Base-by-base conservation (phyloP, 2,329 filamentous ascomycete species). In the Coniochaeta sp. region DNA sequence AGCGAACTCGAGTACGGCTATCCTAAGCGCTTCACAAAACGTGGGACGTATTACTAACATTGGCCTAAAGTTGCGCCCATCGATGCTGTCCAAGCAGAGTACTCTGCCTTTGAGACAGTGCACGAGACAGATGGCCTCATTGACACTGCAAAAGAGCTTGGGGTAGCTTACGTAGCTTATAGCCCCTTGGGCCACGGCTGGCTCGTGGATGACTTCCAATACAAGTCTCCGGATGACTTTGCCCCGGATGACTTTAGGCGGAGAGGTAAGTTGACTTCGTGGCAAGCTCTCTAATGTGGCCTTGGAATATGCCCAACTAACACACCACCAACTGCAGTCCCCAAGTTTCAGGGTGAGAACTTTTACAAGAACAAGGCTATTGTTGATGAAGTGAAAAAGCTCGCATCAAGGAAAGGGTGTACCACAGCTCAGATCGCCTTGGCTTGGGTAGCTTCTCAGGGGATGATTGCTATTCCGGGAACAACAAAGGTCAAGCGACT, bases 111-210 rank as follows among this genome's bases (percentile, higher is more conserved):
- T 58, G 75, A 77, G 61, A 76, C 73, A 0, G 6, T 76, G 0
- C 75, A 77, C 47, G 74, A 77, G 61, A 71, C 71, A 59, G 64
- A 73, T 33, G 73, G 70, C 1, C 64, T 79, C 3, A 76, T 79
- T 19, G 70, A 77, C 0, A 71, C 76, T 0, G 71, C 71, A 1
- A 73, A 69, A 34, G 76, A 79, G 36, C 64, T 79, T 1, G 72
- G 68, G 1, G 64, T 80, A 0, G 73, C 77, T 0, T 79, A 73
- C 50, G 74, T 79, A 0, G 77, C 78, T 0, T 80, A 77, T 58
- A 78, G 77, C 26, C 78, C 78, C 0, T 66, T 80, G 0, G 77
- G 77, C 1, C 76, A 79, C 38, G 78, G 78, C 16, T 78, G 76
- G 75, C 72, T 80, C 0, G 76, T 78, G 0, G 76, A 79, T 58